These are phyloP conservation scores for Puccinia novopanici DNA, from an alignment of 1,284 basidiomycete genomes.

Conservation along the genomic window DNA sequence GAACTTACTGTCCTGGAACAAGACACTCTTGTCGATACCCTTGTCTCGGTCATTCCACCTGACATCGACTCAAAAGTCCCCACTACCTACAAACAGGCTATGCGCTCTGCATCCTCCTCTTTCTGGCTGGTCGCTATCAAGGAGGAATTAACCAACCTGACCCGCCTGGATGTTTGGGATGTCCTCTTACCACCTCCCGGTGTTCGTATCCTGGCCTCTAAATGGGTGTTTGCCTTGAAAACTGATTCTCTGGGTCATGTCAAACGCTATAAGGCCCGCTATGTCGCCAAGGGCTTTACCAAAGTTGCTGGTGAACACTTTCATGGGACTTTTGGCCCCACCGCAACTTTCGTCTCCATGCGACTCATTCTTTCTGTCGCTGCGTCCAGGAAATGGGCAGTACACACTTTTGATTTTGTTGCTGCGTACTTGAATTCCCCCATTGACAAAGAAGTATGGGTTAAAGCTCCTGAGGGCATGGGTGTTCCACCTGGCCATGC, in stretches of 20 bases:
- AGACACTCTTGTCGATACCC: not conserved
- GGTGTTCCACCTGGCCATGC: not conserved
- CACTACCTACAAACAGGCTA: too few species aligned
- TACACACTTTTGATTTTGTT: not conserved
- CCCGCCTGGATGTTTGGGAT: not conserved
- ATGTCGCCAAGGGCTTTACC: not conserved
- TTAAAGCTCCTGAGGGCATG: not conserved
- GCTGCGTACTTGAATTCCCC: not conserved
- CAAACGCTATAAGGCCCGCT: too few species aligned
- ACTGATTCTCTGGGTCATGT: not conserved
- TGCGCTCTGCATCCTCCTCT: not conserved
- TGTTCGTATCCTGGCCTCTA: not conserved
- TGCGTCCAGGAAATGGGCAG: not conserved
- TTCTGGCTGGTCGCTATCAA: not conserved
- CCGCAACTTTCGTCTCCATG: not conserved
- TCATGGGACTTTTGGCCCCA: not conserved
- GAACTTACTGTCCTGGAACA: too few species aligned
- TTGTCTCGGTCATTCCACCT: not conserved
- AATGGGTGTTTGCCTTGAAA: slow-evolving; percentile 17
- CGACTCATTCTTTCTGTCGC: not conserved
- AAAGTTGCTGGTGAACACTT: not conserved
- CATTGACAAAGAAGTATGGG: slow-evolving; percentile 11
- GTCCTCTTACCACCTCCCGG: not conserved
- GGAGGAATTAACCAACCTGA: not conserved
- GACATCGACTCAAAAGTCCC: not conserved